Evolutionary conservation across 169 alveolate genomes (phyloP).

Genomic region (Plasmodium gonderi): DNA sequence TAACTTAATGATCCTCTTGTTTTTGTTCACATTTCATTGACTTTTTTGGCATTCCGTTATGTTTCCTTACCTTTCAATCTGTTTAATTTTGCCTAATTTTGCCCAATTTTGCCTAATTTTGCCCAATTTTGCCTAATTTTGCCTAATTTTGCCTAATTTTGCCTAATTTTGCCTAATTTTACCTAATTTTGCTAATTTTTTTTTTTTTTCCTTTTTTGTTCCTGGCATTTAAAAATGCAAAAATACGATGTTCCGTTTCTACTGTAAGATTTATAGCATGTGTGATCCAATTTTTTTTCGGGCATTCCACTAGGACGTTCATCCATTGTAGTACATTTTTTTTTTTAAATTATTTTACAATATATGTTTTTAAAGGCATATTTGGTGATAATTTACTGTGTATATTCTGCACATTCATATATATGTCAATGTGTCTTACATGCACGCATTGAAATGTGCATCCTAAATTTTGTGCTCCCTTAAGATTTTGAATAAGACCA

Average conservation of each 20-base stretch:
- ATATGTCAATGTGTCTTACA: too few relatives aligned
- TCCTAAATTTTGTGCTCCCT: too few relatives aligned
- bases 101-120: not conserved
- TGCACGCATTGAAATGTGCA: too few relatives aligned
- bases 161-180: not conserved
- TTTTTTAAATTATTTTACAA: too few relatives aligned
- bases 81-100: not conserved
- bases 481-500: too few relatives aligned
- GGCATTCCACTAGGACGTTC: not conserved
- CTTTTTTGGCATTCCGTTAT: not conserved
- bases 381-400: too few relatives aligned
- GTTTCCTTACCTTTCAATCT: too few relatives aligned
- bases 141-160: not conserved
- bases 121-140: not conserved
- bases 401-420: too few relatives aligned
- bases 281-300: not conserved
- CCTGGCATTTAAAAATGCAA: not conserved
- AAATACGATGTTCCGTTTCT: not conserved
- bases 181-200: not conserved
- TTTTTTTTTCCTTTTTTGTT: not conserved
- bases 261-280: not conserved
- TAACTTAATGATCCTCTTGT: not conserved
- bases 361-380: too few relatives aligned
- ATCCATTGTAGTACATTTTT: too few relatives aligned
- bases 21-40: not conserved